Evolutionary conservation across 2,329 filamentous ascomycete species (phyloP).

Genomic region (Xylariaceae sp.): DNA sequence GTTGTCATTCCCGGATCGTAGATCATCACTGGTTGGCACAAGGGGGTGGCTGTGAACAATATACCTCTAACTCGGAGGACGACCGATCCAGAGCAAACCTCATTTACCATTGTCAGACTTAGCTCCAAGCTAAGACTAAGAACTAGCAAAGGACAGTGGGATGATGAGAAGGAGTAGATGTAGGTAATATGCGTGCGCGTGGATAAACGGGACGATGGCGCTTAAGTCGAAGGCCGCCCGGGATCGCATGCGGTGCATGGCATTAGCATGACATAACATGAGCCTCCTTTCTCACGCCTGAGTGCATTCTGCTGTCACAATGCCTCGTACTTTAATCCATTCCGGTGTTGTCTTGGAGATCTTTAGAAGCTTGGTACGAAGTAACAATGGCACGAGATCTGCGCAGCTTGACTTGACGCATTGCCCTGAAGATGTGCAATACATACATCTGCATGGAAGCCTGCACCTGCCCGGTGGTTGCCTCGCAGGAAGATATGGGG

Average conservation of each 20-base stretch:
- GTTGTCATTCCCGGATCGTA: too few relatives aligned
- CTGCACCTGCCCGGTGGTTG: constrained; percentile 24
- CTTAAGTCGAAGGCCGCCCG: too few relatives aligned
- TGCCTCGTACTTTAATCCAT: constrained; percentile 26
- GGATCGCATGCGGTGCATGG: constrained; percentile 30
- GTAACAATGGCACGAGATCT: constrained; percentile 31
- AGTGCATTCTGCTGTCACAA: constrained; percentile 21
- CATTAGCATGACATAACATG: constrained; percentile 29
- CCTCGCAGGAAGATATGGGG: constrained; percentile 22
- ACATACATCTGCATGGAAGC: constrained; percentile 29
- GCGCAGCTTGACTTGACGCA: constrained; percentile 16
- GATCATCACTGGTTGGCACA: too few relatives aligned
- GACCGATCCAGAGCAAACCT: too few relatives aligned
- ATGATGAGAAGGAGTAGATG: too few relatives aligned
- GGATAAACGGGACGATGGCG: too few relatives aligned
- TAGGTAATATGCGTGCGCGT: too few relatives aligned
- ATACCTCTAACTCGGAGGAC: too few relatives aligned
- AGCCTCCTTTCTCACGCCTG: constrained; percentile 30
- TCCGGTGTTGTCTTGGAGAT: constrained; percentile 14
- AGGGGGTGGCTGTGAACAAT: too few relatives aligned
- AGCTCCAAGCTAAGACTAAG: too few relatives aligned
- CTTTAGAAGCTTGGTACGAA: constrained; percentile 10
- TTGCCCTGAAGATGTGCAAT: constrained; percentile 15
- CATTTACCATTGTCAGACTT: too few relatives aligned
- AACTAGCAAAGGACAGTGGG: too few relatives aligned